Evolutionary conservation across 1,139 yeast genomes (phyloP), one percentile per base, ranked within the genome.

Genomic region (Ogataea hybrid): DNA sequence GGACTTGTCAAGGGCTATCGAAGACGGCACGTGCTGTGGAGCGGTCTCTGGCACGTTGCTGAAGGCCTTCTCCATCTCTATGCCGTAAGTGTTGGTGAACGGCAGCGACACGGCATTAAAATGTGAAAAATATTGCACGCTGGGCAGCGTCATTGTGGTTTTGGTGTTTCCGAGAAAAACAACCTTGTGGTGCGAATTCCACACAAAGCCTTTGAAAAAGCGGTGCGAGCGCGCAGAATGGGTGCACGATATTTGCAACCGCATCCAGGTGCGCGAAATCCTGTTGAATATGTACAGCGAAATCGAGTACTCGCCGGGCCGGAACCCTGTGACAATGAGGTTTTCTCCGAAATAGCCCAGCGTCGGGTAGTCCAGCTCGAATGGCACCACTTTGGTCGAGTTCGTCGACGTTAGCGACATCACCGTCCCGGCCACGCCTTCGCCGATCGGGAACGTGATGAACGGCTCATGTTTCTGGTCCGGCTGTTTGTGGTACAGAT

Each of bases 101-200:
- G 89, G 87, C 35, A 83, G 65, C 32, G 83, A 76, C n/a, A 83
- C 78, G 5, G 81, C 69, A 6, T 81, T 62, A 57, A 81, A 62
- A 30, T 68, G 57, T 28, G 80, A 79, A 59, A 82, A 84, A 51
- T 69, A 79, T 45, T 84, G 75, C 5, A 80, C 70, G 36, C 81
- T 69, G 43, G 81, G 73, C 7, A 77, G 65, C 9, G 77, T 67
- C 30, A 66, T 64, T 3, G 77, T 71, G 17, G 79, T 73, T 15
- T 69, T 63, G 35, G 64, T 65, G 44, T 74, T 69, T 0, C 88
- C 92, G 44, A 78, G 58, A 36, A 75, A 63, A 7, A 74, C 69
- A 2, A 82, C 80, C 56, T 79, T 79, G 56, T 83, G 90, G 61
- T 84, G 92, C 1, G 89, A 81, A 34, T 73, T 74, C 92, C 92